Evolutionary conservation across 306 rosid species (phyloP), one percentile per base, ranked within the genome.

Genomic region (Castanea sativa): DNA sequence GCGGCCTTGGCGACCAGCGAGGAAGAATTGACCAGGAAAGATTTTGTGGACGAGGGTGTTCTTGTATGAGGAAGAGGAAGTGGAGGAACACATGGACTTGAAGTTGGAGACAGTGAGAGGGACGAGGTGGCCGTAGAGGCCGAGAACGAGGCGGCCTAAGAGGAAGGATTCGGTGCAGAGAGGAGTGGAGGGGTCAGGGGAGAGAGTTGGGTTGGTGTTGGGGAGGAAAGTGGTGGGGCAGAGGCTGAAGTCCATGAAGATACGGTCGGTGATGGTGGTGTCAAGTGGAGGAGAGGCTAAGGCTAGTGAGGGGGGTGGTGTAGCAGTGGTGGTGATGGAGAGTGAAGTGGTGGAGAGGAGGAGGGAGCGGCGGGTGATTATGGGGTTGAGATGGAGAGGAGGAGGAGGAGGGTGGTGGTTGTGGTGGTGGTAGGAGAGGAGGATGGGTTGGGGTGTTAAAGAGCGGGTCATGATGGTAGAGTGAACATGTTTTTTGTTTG

Each of bases 171-270:
- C 93, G 73, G 94, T 81, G 89, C 99, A 94, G 82, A 91, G 90
- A n/a, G 85, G 43, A 76, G 77, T 67, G 19, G 82, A 8, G 71
- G 61, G 65, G 83, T 86, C 89, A 27, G 91, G 80, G 67, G 78
- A 11, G 53, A 49, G 53, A 49, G 53, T 49, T 49, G 53, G 53
- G 53, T 49, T 49, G 14, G 92, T 78, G 77, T 59, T 76, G 45
- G 93, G 88, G 73, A 88, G 92, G 91, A 83, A 90, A 83, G 76
- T 80, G 73, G 90, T 88, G 64, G 97, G 91, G 86, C 97, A 94
- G 87, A 94, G 90, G 83, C 88, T 86, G 91, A 94, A 92, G 79
- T 94, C 99, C 82, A 94, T 82, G 90, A 91, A 94, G 74, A 92
- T 70, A 33, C 99, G 97, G 86, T 94, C 97, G 61, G 99, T 94